Base-by-base conservation (phyloP, 129 eudicot species). In the Flaveria robusta region DNA sequence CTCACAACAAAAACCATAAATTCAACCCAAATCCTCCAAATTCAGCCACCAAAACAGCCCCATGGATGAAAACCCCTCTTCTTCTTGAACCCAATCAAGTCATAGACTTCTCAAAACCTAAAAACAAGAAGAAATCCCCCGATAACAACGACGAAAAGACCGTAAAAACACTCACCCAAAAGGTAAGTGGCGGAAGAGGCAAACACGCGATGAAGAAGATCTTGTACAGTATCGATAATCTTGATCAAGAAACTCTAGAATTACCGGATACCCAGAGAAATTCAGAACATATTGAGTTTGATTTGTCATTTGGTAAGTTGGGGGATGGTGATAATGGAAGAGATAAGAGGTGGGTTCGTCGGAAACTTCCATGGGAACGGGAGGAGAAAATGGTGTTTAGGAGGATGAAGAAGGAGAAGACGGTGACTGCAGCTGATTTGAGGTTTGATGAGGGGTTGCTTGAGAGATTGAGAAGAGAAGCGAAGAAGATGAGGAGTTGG, bases 21-120 rank as follows among this genome's bases (percentile, higher is more conserved):
- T 73, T 46, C 26, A 73, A 74, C 31, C 58, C 68, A 55, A 64
- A 78, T 72, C 46, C 80, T 20, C 55, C 72, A 70, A 71, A 47
- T 59, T 51, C 83, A 15, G 70, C 82, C 73, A 70, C 85, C 62
- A 72, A 81, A 65, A 84, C 99, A 42, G 92, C 99, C 66, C 99
- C 99, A 74, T 95, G 99, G 99, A 95, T 95, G 96, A 89, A 78
- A 49, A 83, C 81, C 47, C 95, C 96, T 16, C 85, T 88, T 37
- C 69, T 89, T 82, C 82, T 91, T 55, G 77, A 86, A 78, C 87
- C 89, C 74, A 87, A 82, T 79, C 91, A 87, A 87, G 84, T 87
- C 7, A 6, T 81, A 46, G 80, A 87, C 83, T 74, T 82, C 14
- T 67, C 87, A 47, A 87, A 78, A 72, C 84, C 84, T 4, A 86